These are phyloP conservation scores for Boletus patriciae DNA, from an alignment of 768 basidiomycete species.

Conservation along the genomic window DNA sequence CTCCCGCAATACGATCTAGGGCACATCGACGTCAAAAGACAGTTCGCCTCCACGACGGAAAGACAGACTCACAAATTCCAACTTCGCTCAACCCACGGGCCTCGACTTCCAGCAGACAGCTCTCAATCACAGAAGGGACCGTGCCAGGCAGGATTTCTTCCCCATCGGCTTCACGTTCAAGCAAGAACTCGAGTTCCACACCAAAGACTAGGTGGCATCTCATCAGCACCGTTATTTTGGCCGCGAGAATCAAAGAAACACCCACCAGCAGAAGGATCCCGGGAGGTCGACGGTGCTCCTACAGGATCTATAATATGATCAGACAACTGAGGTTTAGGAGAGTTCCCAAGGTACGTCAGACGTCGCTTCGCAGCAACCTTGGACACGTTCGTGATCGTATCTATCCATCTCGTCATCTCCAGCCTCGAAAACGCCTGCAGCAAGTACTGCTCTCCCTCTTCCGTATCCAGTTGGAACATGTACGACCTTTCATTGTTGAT, in stretches of 20 bases:
- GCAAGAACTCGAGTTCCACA: constrained; percentile 67
- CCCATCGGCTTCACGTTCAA: constrained; percentile 61
- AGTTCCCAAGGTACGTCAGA: constrained; percentile 75
- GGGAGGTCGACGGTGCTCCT: constrained; percentile 45
- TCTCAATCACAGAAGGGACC: constrained; percentile 64
- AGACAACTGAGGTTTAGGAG: constrained; percentile 68
- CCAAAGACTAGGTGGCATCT: constrained; percentile 56
- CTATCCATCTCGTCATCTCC: constrained; percentile 79
- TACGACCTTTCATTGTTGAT: constrained; percentile 82
- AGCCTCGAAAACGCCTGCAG: constrained; percentile 69
- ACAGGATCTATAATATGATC: constrained; percentile 72
- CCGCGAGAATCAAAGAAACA: constrained; percentile 5
- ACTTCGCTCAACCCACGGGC: constrained; percentile 73
- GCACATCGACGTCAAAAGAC: neutral
- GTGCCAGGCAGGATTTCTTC: constrained; percentile 52
- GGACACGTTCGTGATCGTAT: constrained; percentile 68
- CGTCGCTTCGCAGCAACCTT: constrained; percentile 75
- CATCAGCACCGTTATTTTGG: constrained; percentile 4
- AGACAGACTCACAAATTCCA: constrained; percentile 67
- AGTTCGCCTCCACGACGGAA: neutral
- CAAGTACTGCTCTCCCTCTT: constrained; percentile 83
- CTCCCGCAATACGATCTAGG: constrained; percentile 81
- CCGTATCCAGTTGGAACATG: constrained; percentile 79
- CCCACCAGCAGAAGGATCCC: constrained; percentile 77
- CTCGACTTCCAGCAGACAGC: constrained; percentile 71